Evolutionary conservation across 768 basidiomycete species (phyloP), one percentile per base, ranked within the genome.

Genomic region (Phylloporus sp.): DNA sequence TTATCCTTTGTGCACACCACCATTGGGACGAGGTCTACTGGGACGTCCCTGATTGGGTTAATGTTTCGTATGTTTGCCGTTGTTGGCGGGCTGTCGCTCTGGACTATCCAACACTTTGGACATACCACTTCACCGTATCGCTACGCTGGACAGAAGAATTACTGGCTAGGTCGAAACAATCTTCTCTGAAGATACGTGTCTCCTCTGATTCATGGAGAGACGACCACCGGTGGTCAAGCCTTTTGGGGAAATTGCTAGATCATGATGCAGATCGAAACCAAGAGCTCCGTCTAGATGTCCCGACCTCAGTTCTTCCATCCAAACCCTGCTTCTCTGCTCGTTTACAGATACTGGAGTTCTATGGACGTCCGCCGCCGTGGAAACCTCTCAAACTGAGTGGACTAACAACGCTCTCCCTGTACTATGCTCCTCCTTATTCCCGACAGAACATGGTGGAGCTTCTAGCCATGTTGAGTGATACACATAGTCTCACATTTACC

Each of bases 161-260:
- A 70, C 47, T 79, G 36, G 59, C 58, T 28, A 69, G 77, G 10
- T 79, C 76, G 0, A 76, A 73, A 45, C 69, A 65, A 59, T 72
- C 72, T 9, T 12, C 18, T 1, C 20, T 38, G 20, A 38, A 38
- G 36, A 38, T 38, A 22, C 1, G 20, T 10, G 12, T 59, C 68
- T 11, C 34, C 56, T 15, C 40, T 28, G 20, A 26, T 59, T 12
- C 7, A 16, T 4, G 4, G 0, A 24, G 13, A 26, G 1, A 3
- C 15, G 9, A 12, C 3, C 18, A 4, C 24, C 6, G 15, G n/a
- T 27, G 45, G 31, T 24, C 31, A 3, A 16, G 4, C 11, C 4
- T 47, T 7, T 1, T 36, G 12, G 6, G 20, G n/a, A 47, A 26
- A 26, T 4, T 36, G 10, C 18, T 36, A 9, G 2, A 1, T 3